Conservation (phyloP, 2,329 filamentous ascomycete genomes). For the Sphaerostilbella broomeana region DNA sequence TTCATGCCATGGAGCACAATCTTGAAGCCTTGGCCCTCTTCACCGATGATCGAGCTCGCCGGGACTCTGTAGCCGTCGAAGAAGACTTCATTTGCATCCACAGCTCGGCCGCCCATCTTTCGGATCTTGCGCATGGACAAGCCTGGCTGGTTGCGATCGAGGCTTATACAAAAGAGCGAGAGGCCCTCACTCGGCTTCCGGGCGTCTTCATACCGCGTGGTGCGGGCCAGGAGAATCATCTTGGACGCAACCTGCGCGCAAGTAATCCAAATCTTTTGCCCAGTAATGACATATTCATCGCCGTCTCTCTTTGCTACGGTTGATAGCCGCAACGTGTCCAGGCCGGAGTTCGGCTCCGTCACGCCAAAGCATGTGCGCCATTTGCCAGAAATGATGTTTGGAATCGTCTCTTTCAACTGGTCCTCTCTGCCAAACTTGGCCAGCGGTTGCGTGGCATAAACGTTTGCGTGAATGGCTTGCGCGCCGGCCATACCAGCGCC, state of each 20-base stretch:
- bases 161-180: constrained; percentile 73
- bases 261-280: constrained; percentile 87
- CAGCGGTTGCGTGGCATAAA: constrained; percentile 70
- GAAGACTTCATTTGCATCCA: constrained; percentile 84
- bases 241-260: constrained; percentile 75
- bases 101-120: constrained; percentile 79
- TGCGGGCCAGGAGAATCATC: constrained; percentile 78
- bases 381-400: constrained; percentile 64
- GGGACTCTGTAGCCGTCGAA: constrained; percentile 72
- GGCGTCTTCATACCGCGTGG: constrained; percentile 60
- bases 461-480: constrained; percentile 57
- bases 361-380: constrained; percentile 75
- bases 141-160: constrained; percentile 53
- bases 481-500: constrained; percentile 73
- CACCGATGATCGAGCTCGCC: constrained; percentile 57
- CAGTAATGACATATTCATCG: constrained; percentile 59
- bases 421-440: constrained; percentile 63
- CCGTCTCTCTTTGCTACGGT: constrained; percentile 53
- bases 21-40: constrained; percentile 71
- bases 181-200: constrained; percentile 67
- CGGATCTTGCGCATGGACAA: constrained; percentile 65
- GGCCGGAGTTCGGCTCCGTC: constrained; percentile 74
- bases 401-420: constrained; percentile 58
- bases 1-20: constrained; percentile 77
- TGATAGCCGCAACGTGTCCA: constrained; percentile 66